Evolutionary conservation across 2,329 filamentous ascomycete species (phyloP), one percentile per base, ranked within the genome.

Genomic region (Parafenestella ontariensis): DNA sequence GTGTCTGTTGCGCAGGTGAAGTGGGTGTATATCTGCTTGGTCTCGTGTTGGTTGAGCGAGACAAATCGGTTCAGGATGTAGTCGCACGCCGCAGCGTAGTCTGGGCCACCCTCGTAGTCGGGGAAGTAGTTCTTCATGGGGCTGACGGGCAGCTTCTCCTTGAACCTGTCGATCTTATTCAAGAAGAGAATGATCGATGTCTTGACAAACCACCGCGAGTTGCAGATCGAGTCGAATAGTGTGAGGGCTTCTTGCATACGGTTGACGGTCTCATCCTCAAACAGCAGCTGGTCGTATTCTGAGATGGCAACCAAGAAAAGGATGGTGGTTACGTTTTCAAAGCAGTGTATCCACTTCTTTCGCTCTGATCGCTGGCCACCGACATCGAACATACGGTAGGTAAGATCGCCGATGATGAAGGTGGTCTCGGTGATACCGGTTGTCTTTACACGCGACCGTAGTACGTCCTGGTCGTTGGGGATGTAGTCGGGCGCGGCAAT

Each of bases 331-430:
- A 97, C 93, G 70, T 97, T 96, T 82, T 97, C 93, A 79, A 97
- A 97, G 82, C 93, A 96, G 82, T 97, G 93, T 69, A 97, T 97
- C 93, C 93, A 97, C 87, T 97, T 97, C 89, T 97, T 97, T 76
- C 93, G 89, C 80, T 97, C 93, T 6, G 92, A 96, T 76, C 93
- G 87, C 79, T 96, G 93, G 63, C 93, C 94, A 84, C 93, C 93
- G 41, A 97, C 93, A 72, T 97, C 93, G 79, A 96, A 96, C 93
- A 97, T 96, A 65, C 92, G 88, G 82, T 96, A 97, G 53, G 92
- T 96, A 62, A 97, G 83, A 71, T 96, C 91, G 64, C 92, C 92
- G 64, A 96, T 96, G 76, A 95, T 95, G 80, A 97, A 96, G 28
- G 91, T 95, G 20, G 93, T 97, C 81, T 96, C 92, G 28, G 92